A percentile compares a stretch with the other conserved stretches of the same genome.
Evolutionary conservation across 2,329 filamentous ascomycete species (phyloP).

Genomic region (Stenocarpella maydis): DNA sequence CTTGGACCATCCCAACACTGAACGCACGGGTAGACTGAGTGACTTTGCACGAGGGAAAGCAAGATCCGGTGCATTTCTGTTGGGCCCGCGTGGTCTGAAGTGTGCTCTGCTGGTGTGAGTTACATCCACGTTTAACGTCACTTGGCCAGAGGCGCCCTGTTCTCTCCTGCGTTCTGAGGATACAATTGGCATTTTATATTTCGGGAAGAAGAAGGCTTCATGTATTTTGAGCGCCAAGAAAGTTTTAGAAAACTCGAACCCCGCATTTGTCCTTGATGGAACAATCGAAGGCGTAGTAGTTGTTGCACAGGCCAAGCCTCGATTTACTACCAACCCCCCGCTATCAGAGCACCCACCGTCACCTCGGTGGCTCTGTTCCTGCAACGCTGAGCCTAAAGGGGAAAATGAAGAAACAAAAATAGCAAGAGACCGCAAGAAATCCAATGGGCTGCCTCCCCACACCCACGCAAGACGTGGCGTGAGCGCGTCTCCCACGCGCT

Average conservation of each 20-base stretch:
- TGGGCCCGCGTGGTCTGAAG: too few species aligned
- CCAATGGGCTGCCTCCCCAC: constrained; percentile 35
- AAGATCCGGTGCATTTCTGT: neutral
- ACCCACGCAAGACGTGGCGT: constrained; percentile 44
- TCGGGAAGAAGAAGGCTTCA: neutral
- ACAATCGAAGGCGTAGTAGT: neutral
- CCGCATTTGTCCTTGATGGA: neutral
- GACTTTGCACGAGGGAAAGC: neutral
- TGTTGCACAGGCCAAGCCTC: neutral
- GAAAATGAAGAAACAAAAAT: constrained; percentile 23
- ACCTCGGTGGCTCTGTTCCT: neutral
- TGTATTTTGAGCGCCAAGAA: neutral
- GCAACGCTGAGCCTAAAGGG: too few species aligned
- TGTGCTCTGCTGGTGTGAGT: neutral
- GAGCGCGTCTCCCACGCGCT: constrained; percentile 57
- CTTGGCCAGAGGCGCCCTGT: neutral
- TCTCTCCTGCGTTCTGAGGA: neutral
- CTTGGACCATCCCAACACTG: neutral
- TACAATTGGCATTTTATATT: neutral
- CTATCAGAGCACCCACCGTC: neutral
- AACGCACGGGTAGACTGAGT: neutral
- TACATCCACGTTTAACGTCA: neutral
- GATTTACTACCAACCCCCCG: neutral
- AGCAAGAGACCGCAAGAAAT: neutral
- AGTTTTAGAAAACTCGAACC: neutral